phyloP scores from a whole-genome alignment of 257 asterid genomes.

The Lavandula angustifolia region DNA sequence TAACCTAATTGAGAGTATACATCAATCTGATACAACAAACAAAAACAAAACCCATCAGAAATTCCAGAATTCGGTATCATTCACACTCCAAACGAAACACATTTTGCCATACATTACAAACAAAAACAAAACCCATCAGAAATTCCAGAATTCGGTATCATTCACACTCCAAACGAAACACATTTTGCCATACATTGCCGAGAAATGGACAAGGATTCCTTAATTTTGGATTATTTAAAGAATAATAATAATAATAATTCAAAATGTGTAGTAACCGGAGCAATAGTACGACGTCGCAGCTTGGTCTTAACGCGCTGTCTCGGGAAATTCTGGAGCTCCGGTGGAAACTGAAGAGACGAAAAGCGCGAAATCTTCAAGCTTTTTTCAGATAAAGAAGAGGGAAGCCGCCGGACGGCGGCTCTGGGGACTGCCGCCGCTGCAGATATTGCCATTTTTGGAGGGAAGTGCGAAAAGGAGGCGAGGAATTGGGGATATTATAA shows the following conservation, averaged over 20 bases:
- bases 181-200: background rate
- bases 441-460: conserved; percentile 53
- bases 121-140: background rate
- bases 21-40: background rate
- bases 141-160: background rate
- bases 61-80: background rate
- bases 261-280: conserved; percentile 37
- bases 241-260: background rate
- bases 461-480: conserved; percentile 2
- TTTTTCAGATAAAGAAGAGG: conserved; percentile 29
- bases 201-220: background rate
- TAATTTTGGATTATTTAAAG: too few species aligned
- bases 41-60: background rate
- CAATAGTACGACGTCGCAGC: conserved; percentile 37
- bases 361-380: conserved; percentile 37
- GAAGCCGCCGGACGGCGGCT: conserved; percentile 17
- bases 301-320: conserved; percentile 30
- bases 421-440: conserved; percentile 36
- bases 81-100: background rate
- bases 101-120: background rate
- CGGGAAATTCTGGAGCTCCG: conserved; percentile 37
- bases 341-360: conserved; percentile 53
- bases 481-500: conserved; percentile 13
- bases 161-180: background rate
- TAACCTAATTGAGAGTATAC: background rate